These are phyloP conservation scores for Aspergillus incahuasiensis DNA, from an alignment of 495 filamentous ascomycete genomes.

Conservation along the genomic window DNA sequence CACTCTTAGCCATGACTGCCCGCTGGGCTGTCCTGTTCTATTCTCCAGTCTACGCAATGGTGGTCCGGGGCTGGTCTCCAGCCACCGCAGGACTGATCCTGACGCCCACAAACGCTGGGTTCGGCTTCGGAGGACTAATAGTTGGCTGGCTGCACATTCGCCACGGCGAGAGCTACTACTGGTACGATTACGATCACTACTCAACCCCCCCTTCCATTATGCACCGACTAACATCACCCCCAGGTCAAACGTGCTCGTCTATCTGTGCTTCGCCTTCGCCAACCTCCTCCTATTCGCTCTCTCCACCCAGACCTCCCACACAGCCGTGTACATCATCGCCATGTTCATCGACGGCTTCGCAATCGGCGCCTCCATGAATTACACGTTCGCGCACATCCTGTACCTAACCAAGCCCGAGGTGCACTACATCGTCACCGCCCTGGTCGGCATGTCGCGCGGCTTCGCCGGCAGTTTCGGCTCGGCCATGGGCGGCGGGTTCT, in stretches of 20 bases:
- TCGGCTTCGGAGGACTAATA: slow-evolving; percentile 63
- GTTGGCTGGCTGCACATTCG: slow-evolving; percentile 69
- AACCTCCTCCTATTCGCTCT: slow-evolving; percentile 46
- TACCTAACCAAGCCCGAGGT: slow-evolving; percentile 56
- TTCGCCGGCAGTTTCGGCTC: slow-evolving; percentile 74
- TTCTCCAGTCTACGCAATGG: slow-evolving; percentile 67
- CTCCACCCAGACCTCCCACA: slow-evolving; percentile 43
- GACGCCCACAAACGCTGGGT: slow-evolving; percentile 71
- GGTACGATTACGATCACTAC: slow-evolving; percentile 22
- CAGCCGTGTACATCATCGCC: slow-evolving; percentile 44
- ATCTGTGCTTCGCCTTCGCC: slow-evolving; percentile 49
- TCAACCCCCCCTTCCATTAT: neutral
- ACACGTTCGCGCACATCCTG: slow-evolving; percentile 69
- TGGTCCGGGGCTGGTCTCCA: slow-evolving; percentile 60
- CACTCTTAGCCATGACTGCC: slow-evolving; percentile 67
- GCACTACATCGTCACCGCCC: slow-evolving; percentile 66
- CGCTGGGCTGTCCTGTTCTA: slow-evolving; percentile 77
- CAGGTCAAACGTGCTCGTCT: slow-evolving; percentile 50
- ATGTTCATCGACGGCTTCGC: slow-evolving; percentile 65
- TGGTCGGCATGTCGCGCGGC: slow-evolving; percentile 68
- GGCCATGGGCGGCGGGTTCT: slow-evolving; percentile 71
- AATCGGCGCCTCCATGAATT: slow-evolving; percentile 68
- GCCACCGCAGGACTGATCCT: slow-evolving; percentile 66
- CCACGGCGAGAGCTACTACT: slow-evolving; percentile 60
- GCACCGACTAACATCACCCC: neutral